These are phyloP conservation scores for Talaromyces amestolkiae DNA, from an alignment of 2,329 filamentous ascomycete genomes.

Conservation along the genomic window DNA sequence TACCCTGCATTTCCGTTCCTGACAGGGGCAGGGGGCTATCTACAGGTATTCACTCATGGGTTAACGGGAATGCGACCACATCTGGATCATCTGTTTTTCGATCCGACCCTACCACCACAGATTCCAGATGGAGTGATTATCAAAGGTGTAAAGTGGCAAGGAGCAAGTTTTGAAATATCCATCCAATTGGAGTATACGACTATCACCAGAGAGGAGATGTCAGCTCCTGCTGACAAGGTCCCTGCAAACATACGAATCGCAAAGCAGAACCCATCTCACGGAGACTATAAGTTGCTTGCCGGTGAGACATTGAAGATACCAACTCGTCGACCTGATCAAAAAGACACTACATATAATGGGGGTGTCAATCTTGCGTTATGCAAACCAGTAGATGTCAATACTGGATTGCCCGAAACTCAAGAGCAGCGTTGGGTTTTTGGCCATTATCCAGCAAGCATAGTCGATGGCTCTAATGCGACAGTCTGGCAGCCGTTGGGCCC, in stretches of 20 bases:
- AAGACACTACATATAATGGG: not conserved
- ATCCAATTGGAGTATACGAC: constrained; percentile 13
- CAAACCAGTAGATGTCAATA: constrained; percentile 4
- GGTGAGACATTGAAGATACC: not conserved
- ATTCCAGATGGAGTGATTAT: constrained; percentile 13
- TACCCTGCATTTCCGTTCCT: constrained; percentile 62
- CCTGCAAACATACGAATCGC: constrained; percentile 11
- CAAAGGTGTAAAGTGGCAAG: constrained; percentile 19
- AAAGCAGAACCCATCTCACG: not conserved
- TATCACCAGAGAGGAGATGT: constrained; percentile 2
- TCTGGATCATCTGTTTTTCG: constrained; percentile 11
- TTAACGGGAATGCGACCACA: constrained; percentile 16
- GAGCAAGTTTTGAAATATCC: constrained; percentile 15
- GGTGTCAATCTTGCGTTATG: constrained; percentile 12
- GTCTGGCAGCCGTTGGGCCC: constrained; percentile 17
- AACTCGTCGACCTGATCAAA: constrained; percentile 13
- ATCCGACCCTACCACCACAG: constrained; percentile 18
- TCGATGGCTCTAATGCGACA: constrained; percentile 19
- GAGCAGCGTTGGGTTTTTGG: constrained; percentile 17
- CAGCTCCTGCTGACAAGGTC: not conserved
- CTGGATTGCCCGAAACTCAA: not conserved
- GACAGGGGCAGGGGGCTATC: constrained; percentile 45
- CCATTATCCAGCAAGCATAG: constrained; percentile 13
- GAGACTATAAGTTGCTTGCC: not conserved
- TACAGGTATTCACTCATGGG: constrained; percentile 19